Percentiles rank a stretch among this genome's conserved stretches.
phyloP scores from a whole-genome alignment of 1,139 yeast genomes.

The Lodderomyces metapsilosis region DNA sequence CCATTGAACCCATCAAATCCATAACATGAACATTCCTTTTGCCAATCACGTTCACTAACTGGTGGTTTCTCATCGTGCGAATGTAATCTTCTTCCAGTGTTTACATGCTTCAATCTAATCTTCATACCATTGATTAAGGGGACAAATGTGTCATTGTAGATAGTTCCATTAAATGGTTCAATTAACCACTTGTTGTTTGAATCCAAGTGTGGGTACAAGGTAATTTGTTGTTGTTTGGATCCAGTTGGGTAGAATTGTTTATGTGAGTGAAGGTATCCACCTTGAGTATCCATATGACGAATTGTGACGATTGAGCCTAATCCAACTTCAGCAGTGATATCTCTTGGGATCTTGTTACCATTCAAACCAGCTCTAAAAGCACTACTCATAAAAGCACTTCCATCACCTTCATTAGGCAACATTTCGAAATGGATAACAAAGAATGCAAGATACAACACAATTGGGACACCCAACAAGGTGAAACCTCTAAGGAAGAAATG shows the following conservation, averaged over 20 bases:
- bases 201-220: slow-evolving; percentile 91
- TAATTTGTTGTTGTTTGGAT: slow-evolving; percentile 91
- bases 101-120: slow-evolving; percentile 71
- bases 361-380: slow-evolving; percentile 79
- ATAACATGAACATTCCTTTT: slow-evolving; percentile 89
- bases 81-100: slow-evolving; percentile 80
- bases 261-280: slow-evolving; percentile 96
- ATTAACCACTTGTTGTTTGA: slow-evolving; percentile 82
- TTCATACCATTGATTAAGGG: slow-evolving; percentile 76
- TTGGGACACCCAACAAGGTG: slow-evolving; percentile 69
- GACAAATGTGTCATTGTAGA: slow-evolving; percentile 52
- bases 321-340: slow-evolving; percentile 81
- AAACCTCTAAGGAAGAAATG: slow-evolving; percentile 60
- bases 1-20: slow-evolving; percentile 91
- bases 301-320: slow-evolving; percentile 77
- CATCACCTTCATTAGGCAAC: slow-evolving; percentile 77
- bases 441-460: slow-evolving; percentile 62
- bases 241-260: slow-evolving; percentile 83
- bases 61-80: slow-evolving; percentile 96
- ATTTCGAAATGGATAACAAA: slow-evolving; percentile 79
- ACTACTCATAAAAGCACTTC: slow-evolving; percentile 84
- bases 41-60: slow-evolving; percentile 91
- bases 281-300: slow-evolving; percentile 82
- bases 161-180: slow-evolving; percentile 57
- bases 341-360: slow-evolving; percentile 67